Base-by-base conservation (phyloP, 2,329 filamentous ascomycete species). In the Venturia carpophila region DNA sequence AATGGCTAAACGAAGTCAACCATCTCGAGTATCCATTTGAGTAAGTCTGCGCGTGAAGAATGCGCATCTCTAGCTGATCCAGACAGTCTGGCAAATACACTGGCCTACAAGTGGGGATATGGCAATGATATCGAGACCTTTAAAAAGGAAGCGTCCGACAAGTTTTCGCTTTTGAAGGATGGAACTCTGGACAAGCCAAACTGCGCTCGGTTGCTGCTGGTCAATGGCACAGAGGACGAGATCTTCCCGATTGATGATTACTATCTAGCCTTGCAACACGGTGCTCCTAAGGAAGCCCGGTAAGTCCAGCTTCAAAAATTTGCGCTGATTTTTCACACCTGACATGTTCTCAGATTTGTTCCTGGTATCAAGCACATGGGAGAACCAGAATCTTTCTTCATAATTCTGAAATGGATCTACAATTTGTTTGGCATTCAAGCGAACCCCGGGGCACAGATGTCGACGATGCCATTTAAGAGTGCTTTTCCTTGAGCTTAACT, bases 221-320 rank as follows among this genome's bases (percentile, higher is more conserved):
- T 86, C 10, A 86, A 86, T 68, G 81, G 84, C 0, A 81, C 79
- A 1, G 78, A 82, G 39, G 84, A 86, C 69, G 83, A 84, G 74
- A 84, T 86, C 60, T 86, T 86, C 72, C 84, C 84, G 0, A 82
- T 86, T 58, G 84, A 86, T 69, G 84, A 86, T 69, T 82, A 83
- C 65, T 82, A 83, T 68, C 71, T 85, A 49, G 80, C 81, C 34
- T 69, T 85, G 60, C 75, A 79, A 69, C 79, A 82, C 70, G 83
- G 82, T 0, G 70, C 74, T 24, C 78, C 81, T 1, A 86, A 86
- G 73, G 78, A 82, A 69, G 82, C 75, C 47, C 74, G 75, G 67
- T 70, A 67, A 52, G 66, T 68, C 47, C 10, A 24, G 34, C 30
- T n/a, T n/a, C n/a, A n/a, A 37, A 10, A 3, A n/a, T 52, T 34